A percentile compares a stretch with the other conserved stretches of the same genome.
These are phyloP conservation scores for Boletus bicolor DNA, from an alignment of 768 basidiomycete genomes.

Conservation along the genomic window DNA sequence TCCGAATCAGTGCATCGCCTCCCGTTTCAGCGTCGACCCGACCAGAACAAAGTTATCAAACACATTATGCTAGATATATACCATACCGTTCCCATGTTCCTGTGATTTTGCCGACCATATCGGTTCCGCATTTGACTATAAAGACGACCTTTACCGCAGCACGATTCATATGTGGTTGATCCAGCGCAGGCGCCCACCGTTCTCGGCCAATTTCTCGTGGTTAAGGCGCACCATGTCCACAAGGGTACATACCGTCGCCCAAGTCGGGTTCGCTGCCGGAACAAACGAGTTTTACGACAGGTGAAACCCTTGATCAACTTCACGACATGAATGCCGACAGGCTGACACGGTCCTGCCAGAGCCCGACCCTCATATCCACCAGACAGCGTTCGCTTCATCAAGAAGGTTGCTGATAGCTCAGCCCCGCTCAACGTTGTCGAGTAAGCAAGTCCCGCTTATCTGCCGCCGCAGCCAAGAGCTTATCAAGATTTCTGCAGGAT, in stretches of 20 bases:
- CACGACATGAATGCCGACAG: background rate
- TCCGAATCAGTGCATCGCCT: too few species aligned
- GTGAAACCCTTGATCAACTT: background rate
- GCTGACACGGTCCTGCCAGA: constrained; percentile 34
- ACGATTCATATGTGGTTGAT: background rate
- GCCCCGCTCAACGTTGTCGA: constrained; percentile 62
- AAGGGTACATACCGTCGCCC: constrained; percentile 63
- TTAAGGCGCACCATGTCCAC: constrained; percentile 25
- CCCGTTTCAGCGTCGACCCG: too few species aligned
- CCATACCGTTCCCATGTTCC: background rate
- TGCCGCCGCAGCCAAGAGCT: background rate
- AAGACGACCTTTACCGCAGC: background rate
- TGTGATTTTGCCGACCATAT: background rate
- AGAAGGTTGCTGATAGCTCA: constrained; percentile 37
- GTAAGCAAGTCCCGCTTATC: constrained; percentile 38
- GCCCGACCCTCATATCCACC: constrained; percentile 82
- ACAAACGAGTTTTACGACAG: constrained; percentile 80
- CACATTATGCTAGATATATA: background rate
- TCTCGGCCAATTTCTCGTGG: background rate
- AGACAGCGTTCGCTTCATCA: constrained; percentile 59
- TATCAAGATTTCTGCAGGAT: constrained; percentile 45
- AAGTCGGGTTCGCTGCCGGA: constrained; percentile 69
- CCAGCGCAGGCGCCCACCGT: background rate
- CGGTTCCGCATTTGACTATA: constrained; percentile 3
- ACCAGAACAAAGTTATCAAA: too few species aligned